phyloP scores from a whole-genome alignment of 108 stramenopile genomes.

The Hondaea fermentalgiana region DNA sequence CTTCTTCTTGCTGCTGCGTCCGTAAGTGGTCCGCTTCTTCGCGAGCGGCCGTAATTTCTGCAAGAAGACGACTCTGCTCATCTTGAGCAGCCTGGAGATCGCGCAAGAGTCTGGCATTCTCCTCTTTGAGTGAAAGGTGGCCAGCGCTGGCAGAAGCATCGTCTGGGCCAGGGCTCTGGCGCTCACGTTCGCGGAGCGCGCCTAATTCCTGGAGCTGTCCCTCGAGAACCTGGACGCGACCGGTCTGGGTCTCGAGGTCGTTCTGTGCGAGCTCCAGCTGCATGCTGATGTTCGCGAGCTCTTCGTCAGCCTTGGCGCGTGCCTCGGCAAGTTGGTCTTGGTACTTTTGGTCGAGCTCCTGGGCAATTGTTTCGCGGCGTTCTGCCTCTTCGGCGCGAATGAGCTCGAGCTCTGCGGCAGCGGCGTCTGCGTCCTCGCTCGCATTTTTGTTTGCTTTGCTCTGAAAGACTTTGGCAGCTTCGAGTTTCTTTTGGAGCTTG shows the following conservation, averaged over 20 bases:
- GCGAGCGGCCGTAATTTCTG: not conserved
- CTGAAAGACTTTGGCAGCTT: not conserved
- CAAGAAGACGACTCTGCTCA: not conserved
- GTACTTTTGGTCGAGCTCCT: not conserved
- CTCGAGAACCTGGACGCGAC: not conserved
- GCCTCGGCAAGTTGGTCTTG: not conserved
- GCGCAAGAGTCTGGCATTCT: not conserved
- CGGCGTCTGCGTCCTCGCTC: not conserved
- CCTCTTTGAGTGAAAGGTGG: not conserved
- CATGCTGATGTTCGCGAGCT: not conserved
- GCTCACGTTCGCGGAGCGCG: not conserved
- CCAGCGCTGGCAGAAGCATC: not conserved
- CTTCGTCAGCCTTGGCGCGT: conserved; percentile 9
- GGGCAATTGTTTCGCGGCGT: not conserved
- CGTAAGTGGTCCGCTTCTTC: not conserved
- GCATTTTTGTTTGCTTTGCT: not conserved
- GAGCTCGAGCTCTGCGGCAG: not conserved
- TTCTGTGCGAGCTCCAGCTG: not conserved
- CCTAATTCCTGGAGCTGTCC: not conserved
- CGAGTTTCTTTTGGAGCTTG: not conserved
- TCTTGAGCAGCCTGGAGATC: not conserved
- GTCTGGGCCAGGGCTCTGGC: not conserved
- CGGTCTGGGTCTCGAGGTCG: not conserved
- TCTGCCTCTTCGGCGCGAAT: not conserved
- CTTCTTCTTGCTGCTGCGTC: not conserved